Conservation (phyloP, 192 early-diverging fungal genomes). For the Mortierella antarctica region DNA sequence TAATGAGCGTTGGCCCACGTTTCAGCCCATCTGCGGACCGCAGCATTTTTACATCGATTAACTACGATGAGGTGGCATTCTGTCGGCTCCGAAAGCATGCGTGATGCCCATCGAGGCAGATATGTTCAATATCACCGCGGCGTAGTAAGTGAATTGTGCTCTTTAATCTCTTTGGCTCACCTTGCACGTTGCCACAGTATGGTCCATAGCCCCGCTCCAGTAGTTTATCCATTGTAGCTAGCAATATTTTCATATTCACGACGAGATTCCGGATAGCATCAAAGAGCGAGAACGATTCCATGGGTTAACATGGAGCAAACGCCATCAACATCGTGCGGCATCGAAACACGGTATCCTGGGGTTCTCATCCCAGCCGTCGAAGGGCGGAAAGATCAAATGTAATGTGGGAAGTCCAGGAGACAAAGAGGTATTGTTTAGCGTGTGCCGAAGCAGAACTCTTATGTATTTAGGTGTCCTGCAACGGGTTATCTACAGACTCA, state of each 20-base stretch:
- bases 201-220: too few species aligned
- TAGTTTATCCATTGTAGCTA: too few species aligned
- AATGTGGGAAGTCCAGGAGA: too few species aligned
- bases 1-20: constrained; percentile 12
- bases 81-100: constrained; percentile 14
- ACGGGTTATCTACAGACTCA: too few species aligned
- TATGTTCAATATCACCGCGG: neutral
- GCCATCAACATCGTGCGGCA: neutral
- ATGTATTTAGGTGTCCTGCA: too few species aligned
- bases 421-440: too few species aligned
- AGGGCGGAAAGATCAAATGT: constrained; percentile 4
- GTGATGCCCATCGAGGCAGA: constrained; percentile 8
- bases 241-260: neutral
- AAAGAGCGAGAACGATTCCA: constrained; percentile 8
- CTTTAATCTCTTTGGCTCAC: too few species aligned
- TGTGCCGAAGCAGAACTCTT: too few species aligned
- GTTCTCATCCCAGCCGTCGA: neutral
- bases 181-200: too few species aligned
- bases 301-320: constrained; percentile 1
- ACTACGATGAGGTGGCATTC: constrained; percentile 8
- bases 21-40: neutral
- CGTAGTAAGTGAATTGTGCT: constrained; percentile 11
- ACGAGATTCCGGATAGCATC: constrained; percentile 1
- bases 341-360: neutral
- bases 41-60: neutral